Evolutionary conservation across 495 filamentous ascomycete genomes (phyloP), one percentile per base, ranked within the genome.

Genomic region (Symbiotaphrina buchneri): DNA sequence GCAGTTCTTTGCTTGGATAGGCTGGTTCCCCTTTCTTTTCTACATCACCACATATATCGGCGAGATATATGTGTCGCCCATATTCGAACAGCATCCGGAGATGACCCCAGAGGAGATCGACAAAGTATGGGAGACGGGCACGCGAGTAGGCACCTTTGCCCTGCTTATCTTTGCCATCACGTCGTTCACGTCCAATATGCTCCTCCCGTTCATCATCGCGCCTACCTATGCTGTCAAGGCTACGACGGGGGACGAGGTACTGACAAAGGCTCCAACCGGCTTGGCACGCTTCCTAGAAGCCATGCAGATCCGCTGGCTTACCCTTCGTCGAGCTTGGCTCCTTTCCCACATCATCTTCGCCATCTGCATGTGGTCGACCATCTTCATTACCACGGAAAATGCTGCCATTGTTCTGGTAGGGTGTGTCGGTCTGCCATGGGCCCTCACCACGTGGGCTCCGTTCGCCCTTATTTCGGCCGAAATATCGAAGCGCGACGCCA

Each of bases 21-120:
- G 78, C 35, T 93, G 83, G 75, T 93, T 93, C 43, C 83, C 83
- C 11, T 85, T 91, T 54, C 59, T 93, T 0, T 93, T 84, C 51
- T 93, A 93, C 53, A 75, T 81, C 5, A 87, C 79, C 1, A 87
- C 78, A 18, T 93, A 83, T 47, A 72, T 92, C 42, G 83, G 74
- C 31, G 79, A 93, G 47, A 18, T 35, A 4, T 35, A 27, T 35
- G 17, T 10, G 33, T 17, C 14, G 13, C 80, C 80, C 0, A 73
- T 62, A 33, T 74, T 92, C 33, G 61, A 65, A 39, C 53, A 61
- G 30, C 71, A 91, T 40, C 79, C 78, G 2, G 42, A 81, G 43
- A 74, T 92, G 57, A 63, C 74, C 2, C 56, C 68, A 1, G 63
- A 61, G 21, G 66, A 92, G 44, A 62, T 90, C 33, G 68, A 91